A percentile compares a stretch with the other conserved stretches of the same genome.
Evolutionary conservation across 2,329 filamentous ascomycete species (phyloP).

Genomic region (Hymenotorrendiella dingleyae): DNA sequence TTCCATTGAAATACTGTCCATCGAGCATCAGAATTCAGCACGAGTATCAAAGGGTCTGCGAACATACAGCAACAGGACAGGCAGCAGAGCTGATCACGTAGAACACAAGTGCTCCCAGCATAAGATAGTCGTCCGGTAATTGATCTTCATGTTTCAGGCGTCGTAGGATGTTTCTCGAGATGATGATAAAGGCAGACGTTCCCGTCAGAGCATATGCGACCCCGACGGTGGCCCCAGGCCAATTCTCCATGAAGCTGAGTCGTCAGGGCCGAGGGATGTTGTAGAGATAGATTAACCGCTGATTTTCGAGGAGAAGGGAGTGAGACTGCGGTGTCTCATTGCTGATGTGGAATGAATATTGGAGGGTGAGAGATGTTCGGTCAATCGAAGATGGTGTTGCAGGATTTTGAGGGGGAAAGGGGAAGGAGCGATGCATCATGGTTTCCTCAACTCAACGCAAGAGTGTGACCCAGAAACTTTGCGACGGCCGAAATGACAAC

Average conservation of each 20-base stretch:
- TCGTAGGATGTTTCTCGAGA: conserved; percentile 15
- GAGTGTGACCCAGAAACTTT: too few relatives aligned
- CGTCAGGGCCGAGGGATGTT: background rate
- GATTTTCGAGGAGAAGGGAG: too few relatives aligned
- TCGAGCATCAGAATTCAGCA: background rate
- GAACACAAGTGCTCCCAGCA: conserved; percentile 12
- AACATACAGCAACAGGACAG: conserved; percentile 7
- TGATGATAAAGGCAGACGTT: conserved; percentile 16
- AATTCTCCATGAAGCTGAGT: background rate
- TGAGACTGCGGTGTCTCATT: too few relatives aligned
- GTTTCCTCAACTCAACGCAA: too few relatives aligned
- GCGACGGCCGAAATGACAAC: too few relatives aligned
- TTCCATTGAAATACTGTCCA: conserved; percentile 15
- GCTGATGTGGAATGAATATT: too few relatives aligned
- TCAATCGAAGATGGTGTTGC: too few relatives aligned
- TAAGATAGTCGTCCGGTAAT: conserved; percentile 20
- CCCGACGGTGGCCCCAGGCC: conserved; percentile 7
- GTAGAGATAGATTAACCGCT: too few relatives aligned
- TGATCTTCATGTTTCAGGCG: conserved; percentile 19
- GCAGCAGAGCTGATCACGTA: conserved; percentile 12
- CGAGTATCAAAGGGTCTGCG: background rate
- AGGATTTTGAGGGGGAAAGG: too few relatives aligned
- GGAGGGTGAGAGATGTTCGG: too few relatives aligned
- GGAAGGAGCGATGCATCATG: too few relatives aligned
- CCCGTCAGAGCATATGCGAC: conserved; percentile 15